Percentiles rank a stretch among this genome's conserved stretches.
These are phyloP conservation scores for Dimargaris xerosporica DNA, from an alignment of 192 early-diverging fungal genomes.

Conservation along the genomic window DNA sequence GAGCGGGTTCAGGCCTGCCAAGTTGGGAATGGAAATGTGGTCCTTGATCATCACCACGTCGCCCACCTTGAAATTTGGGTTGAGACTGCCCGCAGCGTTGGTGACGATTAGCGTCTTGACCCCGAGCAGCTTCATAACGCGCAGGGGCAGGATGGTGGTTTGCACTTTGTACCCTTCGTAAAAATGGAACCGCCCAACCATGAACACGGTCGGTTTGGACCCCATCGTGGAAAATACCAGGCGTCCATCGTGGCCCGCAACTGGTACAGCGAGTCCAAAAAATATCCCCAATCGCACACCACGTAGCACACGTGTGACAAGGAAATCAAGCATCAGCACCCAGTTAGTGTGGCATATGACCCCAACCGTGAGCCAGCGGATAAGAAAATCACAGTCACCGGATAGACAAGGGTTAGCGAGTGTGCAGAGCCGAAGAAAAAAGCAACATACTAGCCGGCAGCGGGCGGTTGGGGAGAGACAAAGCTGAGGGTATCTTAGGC, in stretches of 20 bases:
- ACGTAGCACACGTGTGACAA: not conserved
- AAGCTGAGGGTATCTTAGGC: too few relatives aligned
- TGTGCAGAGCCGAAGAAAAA: too few relatives aligned
- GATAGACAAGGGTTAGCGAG: too few relatives aligned
- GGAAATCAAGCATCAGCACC: not conserved
- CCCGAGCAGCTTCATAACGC: constrained; percentile 71
- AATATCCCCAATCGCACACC: too few relatives aligned
- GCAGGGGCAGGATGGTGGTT: constrained; percentile 69
- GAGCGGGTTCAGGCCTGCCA: constrained; percentile 63
- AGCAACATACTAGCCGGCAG: too few relatives aligned
- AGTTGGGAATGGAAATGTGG: constrained; percentile 59
- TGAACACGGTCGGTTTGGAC: constrained; percentile 53
- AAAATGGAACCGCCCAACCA: constrained; percentile 81
- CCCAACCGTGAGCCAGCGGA: too few relatives aligned
- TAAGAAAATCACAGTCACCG: constrained; percentile 3
- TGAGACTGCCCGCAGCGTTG: constrained; percentile 74
- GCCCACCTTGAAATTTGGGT: constrained; percentile 58
- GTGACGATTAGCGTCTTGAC: constrained; percentile 62
- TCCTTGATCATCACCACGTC: constrained; percentile 70
- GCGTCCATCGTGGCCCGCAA: constrained; percentile 25
- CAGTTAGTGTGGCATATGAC: too few relatives aligned
- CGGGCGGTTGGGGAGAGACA: too few relatives aligned
- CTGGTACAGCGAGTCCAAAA: not conserved
- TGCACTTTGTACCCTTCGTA: constrained; percentile 78
- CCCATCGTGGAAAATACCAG: constrained; percentile 74